Conservation (phyloP, 768 basidiomycete genomes). For the Rhodotorula toruloides region DNA sequence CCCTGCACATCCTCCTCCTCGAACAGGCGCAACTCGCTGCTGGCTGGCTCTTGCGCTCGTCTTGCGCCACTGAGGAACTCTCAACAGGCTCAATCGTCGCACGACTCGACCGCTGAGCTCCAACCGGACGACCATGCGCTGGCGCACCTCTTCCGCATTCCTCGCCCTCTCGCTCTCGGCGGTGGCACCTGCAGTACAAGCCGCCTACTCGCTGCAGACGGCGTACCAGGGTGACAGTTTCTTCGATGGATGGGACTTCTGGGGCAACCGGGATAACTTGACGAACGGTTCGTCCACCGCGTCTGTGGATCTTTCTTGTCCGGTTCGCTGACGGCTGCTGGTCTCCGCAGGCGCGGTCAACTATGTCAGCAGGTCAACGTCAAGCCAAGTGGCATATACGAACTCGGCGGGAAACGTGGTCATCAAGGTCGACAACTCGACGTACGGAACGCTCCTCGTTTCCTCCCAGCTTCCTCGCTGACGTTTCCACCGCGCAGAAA, state of each 20-base stretch:
- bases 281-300: conserved; percentile 28
- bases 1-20: not conserved
- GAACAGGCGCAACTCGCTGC: no score
- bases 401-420: conserved; percentile 15
- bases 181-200: not conserved
- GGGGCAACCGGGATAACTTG: conserved; percentile 22
- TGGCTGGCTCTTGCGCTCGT: no score
- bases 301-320: not conserved
- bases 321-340: not conserved
- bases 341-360: not conserved
- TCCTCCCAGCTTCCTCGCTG: not conserved
- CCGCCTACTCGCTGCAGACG: conserved; percentile 54
- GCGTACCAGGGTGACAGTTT: conserved; percentile 50
- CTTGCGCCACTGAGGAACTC: no score
- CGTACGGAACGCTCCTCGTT: not conserved
- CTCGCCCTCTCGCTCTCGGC: not conserved
- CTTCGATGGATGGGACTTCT: conserved; percentile 25
- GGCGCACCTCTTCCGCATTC: not conserved
- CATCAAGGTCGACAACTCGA: conserved; percentile 33
- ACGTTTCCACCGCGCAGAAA: not conserved
- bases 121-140: not conserved
- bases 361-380: conserved; percentile 6
- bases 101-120: no score
- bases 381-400: conserved; percentile 3
- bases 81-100: no score